Evolutionary conservation across 371 early-diverging fungal species (phyloP).

Genomic region (Mortierella sp.): DNA sequence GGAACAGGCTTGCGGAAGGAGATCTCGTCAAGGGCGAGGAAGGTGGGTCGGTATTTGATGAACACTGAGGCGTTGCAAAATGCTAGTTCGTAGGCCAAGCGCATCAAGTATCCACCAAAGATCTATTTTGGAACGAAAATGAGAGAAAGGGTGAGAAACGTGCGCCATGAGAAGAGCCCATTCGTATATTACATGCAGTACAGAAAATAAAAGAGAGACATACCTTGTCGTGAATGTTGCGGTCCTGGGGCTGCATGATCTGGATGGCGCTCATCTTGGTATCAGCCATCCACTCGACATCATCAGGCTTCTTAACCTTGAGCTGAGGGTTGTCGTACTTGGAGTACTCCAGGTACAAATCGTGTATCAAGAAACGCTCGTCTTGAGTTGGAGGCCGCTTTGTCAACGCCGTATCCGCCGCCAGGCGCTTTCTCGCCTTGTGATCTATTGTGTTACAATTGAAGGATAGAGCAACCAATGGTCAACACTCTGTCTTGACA

Average conservation of each 20-base stretch:
- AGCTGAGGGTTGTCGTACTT: constrained; percentile 58
- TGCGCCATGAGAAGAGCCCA: not conserved
- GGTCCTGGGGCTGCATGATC: constrained; percentile 86
- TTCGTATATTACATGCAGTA: not conserved
- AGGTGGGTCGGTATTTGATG: constrained; percentile 65
- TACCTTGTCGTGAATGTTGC: constrained; percentile 88
- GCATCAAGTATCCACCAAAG: constrained; percentile 91
- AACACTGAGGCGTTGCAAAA: constrained; percentile 81
- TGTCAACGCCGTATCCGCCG: constrained; percentile 68
- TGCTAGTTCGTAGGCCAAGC: constrained; percentile 86
- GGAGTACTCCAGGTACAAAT: constrained; percentile 78
- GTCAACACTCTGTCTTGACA: not conserved
- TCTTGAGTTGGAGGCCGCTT: constrained; percentile 85
- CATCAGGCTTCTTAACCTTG: constrained; percentile 60
- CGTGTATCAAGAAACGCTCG: constrained; percentile 88
- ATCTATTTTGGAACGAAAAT: constrained; percentile 58
- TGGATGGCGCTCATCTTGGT: constrained; percentile 81
- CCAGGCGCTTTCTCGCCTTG: constrained; percentile 77
- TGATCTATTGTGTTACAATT: constrained; percentile 51
- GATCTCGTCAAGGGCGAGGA: constrained; percentile 91
- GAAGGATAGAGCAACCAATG: not conserved
- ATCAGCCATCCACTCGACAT: constrained; percentile 86
- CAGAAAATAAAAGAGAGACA: not conserved
- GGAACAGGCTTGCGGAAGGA: constrained; percentile 91
- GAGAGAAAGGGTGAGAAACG: not conserved